phyloP scores from a whole-genome alignment of 331 rosid species.

The Rosa hybrid region DNA sequence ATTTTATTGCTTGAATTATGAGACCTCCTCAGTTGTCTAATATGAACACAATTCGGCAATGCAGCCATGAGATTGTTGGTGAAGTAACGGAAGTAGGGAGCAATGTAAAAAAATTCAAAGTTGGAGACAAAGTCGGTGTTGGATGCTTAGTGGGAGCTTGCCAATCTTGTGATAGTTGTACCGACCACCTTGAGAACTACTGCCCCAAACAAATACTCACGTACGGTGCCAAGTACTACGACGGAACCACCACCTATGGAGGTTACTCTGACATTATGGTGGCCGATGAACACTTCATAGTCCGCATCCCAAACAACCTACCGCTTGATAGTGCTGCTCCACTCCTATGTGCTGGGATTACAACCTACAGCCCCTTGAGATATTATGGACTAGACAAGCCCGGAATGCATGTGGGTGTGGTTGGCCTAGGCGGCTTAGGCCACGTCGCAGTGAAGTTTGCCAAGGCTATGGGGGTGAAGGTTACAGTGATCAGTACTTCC shows the following conservation, averaged over 20 bases:
- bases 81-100: slow-evolving; percentile 18
- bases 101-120: background rate
- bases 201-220: background rate
- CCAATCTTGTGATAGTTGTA: background rate
- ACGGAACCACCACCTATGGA: background rate
- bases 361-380: background rate
- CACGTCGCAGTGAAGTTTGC: background rate
- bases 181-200: background rate
- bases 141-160: background rate
- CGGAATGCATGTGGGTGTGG: background rate
- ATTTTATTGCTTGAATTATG: no score
- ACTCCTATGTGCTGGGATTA: background rate
- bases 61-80: slow-evolving; percentile 16
- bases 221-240: background rate
- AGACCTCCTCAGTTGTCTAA: no score
- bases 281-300: background rate
- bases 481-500: background rate
- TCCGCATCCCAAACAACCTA: background rate
- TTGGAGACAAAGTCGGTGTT: background rate
- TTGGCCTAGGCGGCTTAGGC: background rate
- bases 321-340: background rate
- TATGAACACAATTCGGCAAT: background rate
- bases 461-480: background rate
- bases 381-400: background rate
- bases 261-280: background rate